Conservation (phyloP, 164 flowering plant genomes). For the Paratinospora sagittata region DNA sequence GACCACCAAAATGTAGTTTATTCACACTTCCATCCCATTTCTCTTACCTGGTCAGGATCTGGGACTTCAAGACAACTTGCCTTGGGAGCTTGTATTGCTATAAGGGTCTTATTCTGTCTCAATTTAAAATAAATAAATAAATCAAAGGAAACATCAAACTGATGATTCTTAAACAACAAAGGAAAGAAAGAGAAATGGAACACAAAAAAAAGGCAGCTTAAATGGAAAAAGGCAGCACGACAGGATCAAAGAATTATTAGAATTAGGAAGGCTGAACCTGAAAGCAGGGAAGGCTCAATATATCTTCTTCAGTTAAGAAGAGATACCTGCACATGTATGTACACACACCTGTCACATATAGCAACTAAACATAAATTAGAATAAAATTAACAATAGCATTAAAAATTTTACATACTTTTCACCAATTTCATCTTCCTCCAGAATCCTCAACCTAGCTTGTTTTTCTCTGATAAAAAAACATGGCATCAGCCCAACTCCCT, state of each 20-base stretch:
- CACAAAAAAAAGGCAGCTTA: conserved; percentile 1
- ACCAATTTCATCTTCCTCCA: conserved; percentile 39
- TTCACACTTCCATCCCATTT: conserved; percentile 3
- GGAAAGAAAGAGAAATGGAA: neutral
- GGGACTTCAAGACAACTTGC: conserved; percentile 71
- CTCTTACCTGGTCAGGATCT: conserved; percentile 59
- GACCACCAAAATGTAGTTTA: neutral
- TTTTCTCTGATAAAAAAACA: conserved; percentile 38
- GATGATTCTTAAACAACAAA: neutral
- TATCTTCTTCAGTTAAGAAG: conserved; percentile 55
- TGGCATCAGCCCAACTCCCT: conserved; percentile 11
- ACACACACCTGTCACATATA: conserved; percentile 1
- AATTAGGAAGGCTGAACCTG: conserved; percentile 30
- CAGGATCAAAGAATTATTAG: neutral
- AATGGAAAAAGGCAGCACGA: neutral
- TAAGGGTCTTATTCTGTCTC: conserved; percentile 50
- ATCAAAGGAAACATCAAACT: neutral
- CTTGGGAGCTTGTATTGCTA: conserved; percentile 68
- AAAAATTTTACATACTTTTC: conserved; percentile 33
- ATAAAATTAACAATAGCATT: conserved; percentile 1
- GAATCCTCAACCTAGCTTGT: conserved; percentile 36
- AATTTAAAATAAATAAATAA: conserved; percentile 2
- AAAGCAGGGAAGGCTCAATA: conserved; percentile 51
- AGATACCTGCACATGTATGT: conserved; percentile 36
- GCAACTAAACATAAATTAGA: conserved; percentile 6